A percentile compares a stretch with the other conserved stretches of the same genome.
phyloP scores from a whole-genome alignment of 2,329 filamentous ascomycete species.

The Exutisphaerella laricina region DNA sequence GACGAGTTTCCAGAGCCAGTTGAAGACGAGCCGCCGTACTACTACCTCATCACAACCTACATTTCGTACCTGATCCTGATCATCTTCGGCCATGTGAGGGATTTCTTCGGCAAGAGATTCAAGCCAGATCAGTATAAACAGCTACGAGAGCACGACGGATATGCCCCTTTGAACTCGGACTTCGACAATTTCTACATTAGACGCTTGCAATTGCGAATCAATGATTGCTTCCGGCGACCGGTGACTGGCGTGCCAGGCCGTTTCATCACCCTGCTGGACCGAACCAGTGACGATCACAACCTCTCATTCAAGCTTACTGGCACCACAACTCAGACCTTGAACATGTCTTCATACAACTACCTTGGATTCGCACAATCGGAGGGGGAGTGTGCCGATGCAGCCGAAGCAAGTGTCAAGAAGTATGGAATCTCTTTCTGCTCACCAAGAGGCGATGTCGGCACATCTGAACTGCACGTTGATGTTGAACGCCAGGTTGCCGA shows the following conservation, averaged over 20 bases:
- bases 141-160: conserved; percentile 76
- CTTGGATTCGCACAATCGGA: conserved; percentile 97
- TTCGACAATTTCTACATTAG: conserved; percentile 99
- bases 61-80: conserved; percentile 97
- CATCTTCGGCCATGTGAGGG: conserved; percentile 87
- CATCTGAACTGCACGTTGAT: conserved; percentile 78
- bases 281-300: conserved; percentile 87
- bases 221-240: conserved; percentile 92
- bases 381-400: conserved; percentile 88
- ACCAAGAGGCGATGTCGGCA: conserved; percentile 76
- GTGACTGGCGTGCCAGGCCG: conserved; percentile 90
- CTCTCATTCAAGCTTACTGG: conserved; percentile 82
- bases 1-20: conserved; percentile 73
- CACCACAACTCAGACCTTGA: conserved; percentile 87
- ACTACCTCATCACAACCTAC: conserved; percentile 95
- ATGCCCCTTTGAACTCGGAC: conserved; percentile 92
- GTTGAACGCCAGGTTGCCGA: conserved; percentile 83
- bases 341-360: conserved; percentile 99
- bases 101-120: conserved; percentile 97
- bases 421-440: conserved; percentile 81
- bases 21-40: conserved; percentile 94
- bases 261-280: conserved; percentile 88
- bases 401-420: conserved; percentile 77
- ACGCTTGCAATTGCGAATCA: conserved; percentile 85
- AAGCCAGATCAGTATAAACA: conserved; percentile 80